Evolutionary conservation across 352 stramenopile species (phyloP).

Genomic region (Pythium folliculosum): DNA sequence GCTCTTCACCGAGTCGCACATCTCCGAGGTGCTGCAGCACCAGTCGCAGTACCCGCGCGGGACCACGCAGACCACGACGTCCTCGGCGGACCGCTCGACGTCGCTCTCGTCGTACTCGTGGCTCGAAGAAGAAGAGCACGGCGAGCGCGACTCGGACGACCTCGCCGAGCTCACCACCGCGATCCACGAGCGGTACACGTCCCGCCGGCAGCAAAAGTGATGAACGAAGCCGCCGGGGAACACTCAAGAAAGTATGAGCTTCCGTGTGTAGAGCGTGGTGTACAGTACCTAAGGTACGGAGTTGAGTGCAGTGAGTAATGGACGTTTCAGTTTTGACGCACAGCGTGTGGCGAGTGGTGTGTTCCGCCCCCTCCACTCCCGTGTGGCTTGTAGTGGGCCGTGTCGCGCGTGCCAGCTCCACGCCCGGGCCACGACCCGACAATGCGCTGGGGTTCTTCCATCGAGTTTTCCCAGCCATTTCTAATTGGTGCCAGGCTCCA

Average conservation of each 20-base stretch:
- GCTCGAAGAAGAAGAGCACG: conserved; percentile 2
- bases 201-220: not conserved
- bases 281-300: no score
- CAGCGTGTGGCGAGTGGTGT: no score
- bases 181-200: conserved; percentile 18
- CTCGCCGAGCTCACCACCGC: conserved; percentile 16
- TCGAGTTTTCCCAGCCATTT: not conserved
- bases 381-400: no score
- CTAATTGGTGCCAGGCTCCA: no score
- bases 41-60: not conserved
- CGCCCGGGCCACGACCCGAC: no score
- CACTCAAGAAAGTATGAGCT: not conserved
- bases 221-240: not conserved
- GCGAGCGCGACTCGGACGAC: conserved; percentile 1
- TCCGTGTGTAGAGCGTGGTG: not conserved
- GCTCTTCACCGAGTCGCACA: conserved; percentile 7
- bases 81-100: not conserved
- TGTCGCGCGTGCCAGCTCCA: not conserved
- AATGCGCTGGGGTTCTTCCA: not conserved
- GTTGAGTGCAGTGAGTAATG: no score
- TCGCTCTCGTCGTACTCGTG: conserved; percentile 11
- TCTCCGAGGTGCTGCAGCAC: not conserved
- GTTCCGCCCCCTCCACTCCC: no score
- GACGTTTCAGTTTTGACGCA: no score
- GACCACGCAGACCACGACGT: not conserved